Evolutionary conservation across 139 green algal genomes (phyloP).

Genomic region (Klebsormidium nitens): DNA sequence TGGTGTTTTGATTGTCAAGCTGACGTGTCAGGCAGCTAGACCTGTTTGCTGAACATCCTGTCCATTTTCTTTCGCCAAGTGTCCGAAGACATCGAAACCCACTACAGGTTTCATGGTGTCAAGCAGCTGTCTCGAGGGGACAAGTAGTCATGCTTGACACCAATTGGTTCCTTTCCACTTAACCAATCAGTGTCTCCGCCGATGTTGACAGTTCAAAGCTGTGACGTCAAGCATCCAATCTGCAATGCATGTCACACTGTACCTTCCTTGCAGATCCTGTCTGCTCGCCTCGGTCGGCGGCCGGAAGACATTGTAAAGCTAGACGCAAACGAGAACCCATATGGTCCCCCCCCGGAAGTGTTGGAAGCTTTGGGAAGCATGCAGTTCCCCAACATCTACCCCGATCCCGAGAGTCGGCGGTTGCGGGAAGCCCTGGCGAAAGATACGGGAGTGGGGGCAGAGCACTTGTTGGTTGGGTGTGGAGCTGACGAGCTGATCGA

Average conservation of each 20-base stretch:
- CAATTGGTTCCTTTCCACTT: no score
- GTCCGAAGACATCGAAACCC: no score
- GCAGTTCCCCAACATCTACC: conserved; percentile 94
- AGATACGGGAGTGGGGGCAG: conserved; percentile 62
- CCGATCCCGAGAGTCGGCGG: conserved; percentile 83
- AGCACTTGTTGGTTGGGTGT: conserved; percentile 84
- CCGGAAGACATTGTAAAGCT: conserved; percentile 96
- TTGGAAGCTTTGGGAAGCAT: conserved; percentile 76
- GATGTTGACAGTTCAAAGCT: no score
- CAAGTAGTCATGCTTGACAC: no score
- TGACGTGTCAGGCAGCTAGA: no score
- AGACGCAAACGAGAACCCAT: conserved; percentile 99
- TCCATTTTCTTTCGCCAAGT: no score
- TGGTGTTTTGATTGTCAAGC: no score
- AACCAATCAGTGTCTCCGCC: no score
- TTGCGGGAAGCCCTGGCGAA: conserved; percentile 70
- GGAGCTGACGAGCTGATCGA: conserved; percentile 52
- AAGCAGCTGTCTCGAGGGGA: no score
- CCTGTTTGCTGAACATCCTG: no score
- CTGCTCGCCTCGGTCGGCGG: conserved; percentile 57
- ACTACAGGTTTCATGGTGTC: no score
- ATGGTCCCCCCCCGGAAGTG: conserved; percentile 92
- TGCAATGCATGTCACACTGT: not conserved
- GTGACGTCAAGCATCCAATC: no score
- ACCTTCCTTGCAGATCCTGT: conserved; percentile 37